These are phyloP conservation scores for Zymoseptoria ardabiliae DNA, from an alignment of 2,329 filamentous ascomycete genomes.

Conservation along the genomic window DNA sequence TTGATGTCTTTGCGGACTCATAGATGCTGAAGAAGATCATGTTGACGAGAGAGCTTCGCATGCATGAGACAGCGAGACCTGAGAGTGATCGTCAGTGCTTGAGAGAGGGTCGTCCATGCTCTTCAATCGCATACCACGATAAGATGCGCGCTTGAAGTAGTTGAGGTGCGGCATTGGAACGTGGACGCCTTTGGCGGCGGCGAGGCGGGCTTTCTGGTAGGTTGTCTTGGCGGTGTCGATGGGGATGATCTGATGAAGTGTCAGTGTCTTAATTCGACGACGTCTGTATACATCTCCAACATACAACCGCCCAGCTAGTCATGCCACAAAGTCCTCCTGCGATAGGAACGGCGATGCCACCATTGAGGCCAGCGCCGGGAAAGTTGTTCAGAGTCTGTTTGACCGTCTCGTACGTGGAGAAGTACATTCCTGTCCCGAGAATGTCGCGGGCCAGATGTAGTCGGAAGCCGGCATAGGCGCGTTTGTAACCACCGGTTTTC, in stretches of 20 bases:
- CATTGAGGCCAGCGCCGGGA: constrained; percentile 65
- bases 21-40: constrained; percentile 87
- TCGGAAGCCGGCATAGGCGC: constrained; percentile 73
- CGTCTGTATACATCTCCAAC: background rate
- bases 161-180: constrained; percentile 57
- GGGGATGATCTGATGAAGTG: constrained; percentile 40
- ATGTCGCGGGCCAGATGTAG: constrained; percentile 82
- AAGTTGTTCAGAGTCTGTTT: constrained; percentile 75
- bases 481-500: constrained; percentile 59
- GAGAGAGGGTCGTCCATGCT: background rate
- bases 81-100: background rate
- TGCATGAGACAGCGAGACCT: constrained; percentile 71
- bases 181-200: constrained; percentile 52
- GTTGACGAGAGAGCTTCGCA: constrained; percentile 73
- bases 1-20: constrained; percentile 62
- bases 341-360: constrained; percentile 68
- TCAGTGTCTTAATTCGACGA: constrained; percentile 7
- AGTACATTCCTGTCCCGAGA: constrained; percentile 76
- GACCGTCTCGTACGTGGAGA: constrained; percentile 80
- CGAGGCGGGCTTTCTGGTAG: constrained; percentile 74
- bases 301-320: constrained; percentile 61
- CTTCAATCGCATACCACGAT: constrained; percentile 51
- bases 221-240: constrained; percentile 80
- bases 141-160: constrained; percentile 72
- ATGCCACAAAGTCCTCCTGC: constrained; percentile 77